These are phyloP conservation scores for Aphanoascus verrucosus DNA, from an alignment of 2,329 filamentous ascomycete genomes.

Conservation along the genomic window DNA sequence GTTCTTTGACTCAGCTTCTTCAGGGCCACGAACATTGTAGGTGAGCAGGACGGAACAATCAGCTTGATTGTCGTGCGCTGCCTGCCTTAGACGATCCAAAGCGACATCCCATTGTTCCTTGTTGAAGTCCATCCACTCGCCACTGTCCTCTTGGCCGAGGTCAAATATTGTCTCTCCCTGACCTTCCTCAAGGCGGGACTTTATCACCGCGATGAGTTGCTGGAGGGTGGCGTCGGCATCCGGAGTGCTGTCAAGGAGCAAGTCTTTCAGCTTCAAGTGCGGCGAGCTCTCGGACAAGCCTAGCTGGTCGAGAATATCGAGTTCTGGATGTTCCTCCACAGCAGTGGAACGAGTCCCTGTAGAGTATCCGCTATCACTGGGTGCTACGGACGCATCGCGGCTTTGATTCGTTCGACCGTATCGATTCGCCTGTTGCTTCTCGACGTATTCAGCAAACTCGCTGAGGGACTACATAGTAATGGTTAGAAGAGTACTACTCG, in stretches of 20 bases:
- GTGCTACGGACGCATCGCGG: conserved; percentile 24
- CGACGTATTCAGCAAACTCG: conserved; percentile 96
- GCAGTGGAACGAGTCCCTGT: conserved; percentile 27
- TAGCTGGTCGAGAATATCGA: conserved; percentile 76
- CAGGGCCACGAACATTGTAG: conserved; percentile 71
- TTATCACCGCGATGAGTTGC: conserved; percentile 55
- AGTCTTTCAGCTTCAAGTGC: conserved; percentile 59
- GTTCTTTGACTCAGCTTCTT: conserved; percentile 56
- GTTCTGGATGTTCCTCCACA: conserved; percentile 66
- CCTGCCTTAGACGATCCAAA: conserved; percentile 53
- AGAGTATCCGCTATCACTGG: conserved; percentile 35
- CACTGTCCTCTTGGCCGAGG: conserved; percentile 79
- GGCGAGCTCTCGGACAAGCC: conserved; percentile 54
- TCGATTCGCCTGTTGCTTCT: conserved; percentile 67
- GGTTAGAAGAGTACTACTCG: not conserved
- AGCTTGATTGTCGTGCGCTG: conserved; percentile 55
- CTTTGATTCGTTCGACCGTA: conserved; percentile 18
- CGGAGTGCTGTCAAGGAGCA: conserved; percentile 52
- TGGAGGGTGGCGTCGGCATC: conserved; percentile 50
- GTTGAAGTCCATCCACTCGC: conserved; percentile 69
- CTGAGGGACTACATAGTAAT: conserved; percentile 55
- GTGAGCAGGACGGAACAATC: conserved; percentile 77
- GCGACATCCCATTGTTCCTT: conserved; percentile 66
- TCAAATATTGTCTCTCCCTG: conserved; percentile 87
- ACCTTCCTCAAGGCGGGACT: conserved; percentile 64